Percentiles rank a stretch among this genome's conserved stretches.
phyloP scores from a whole-genome alignment of 1,284 basidiomycete species.

The Laetiporus sulphureus region DNA sequence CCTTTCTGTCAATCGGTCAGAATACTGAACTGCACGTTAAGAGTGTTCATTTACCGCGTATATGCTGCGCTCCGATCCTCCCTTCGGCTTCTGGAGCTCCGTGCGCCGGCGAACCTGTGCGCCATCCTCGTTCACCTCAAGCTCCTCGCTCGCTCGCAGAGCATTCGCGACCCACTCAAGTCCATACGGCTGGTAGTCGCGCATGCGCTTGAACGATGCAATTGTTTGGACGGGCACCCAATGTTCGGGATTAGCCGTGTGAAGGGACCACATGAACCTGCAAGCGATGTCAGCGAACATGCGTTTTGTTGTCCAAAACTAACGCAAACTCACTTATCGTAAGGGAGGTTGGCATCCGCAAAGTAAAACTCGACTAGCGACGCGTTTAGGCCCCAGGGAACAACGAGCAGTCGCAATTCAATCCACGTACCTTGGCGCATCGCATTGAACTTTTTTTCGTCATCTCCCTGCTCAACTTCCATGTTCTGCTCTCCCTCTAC shows the following conservation, averaged over 20 bases:
- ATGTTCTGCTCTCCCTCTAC: no score
- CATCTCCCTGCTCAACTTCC: no score
- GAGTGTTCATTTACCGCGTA: conserved; percentile 66
- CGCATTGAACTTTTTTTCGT: conserved; percentile 35
- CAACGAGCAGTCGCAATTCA: not conserved
- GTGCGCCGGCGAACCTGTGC: conserved; percentile 69
- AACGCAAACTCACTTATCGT: conserved; percentile 81
- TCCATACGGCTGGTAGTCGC: conserved; percentile 59
- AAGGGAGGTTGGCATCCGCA: conserved; percentile 92
- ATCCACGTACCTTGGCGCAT: conserved; percentile 38
- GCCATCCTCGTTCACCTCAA: conserved; percentile 75
- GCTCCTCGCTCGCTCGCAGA: conserved; percentile 55
- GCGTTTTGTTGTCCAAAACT: no score
- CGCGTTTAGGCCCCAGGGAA: not conserved
- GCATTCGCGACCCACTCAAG: conserved; percentile 61
- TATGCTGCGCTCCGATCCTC: conserved; percentile 71
- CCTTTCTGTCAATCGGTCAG: conserved; percentile 64
- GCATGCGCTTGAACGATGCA: conserved; percentile 95
- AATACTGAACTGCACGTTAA: not conserved
- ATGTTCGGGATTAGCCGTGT: conserved; percentile 73
- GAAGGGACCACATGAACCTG: conserved; percentile 94
- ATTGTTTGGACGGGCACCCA: conserved; percentile 91
- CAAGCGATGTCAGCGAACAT: conserved; percentile 10
- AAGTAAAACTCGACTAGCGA: conserved; percentile 93
- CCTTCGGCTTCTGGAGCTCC: conserved; percentile 68